Evolutionary conservation across 345 rosid species (phyloP), one percentile per base, ranked within the genome.

Genomic region (Citrus reticulata): DNA sequence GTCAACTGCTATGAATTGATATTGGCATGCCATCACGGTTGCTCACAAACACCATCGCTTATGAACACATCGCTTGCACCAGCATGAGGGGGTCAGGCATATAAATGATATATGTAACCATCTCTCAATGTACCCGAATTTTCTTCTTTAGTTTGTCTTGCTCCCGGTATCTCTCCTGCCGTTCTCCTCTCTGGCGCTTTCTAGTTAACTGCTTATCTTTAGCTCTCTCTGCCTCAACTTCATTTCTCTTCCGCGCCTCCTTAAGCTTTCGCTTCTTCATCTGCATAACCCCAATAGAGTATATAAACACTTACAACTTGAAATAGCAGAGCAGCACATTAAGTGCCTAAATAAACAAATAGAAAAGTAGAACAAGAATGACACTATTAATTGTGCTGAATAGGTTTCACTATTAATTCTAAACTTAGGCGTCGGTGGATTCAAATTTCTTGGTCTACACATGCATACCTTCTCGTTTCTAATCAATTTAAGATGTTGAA

Each of bases 111-210:
- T 9, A 29, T 5, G 59, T 35, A 37, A 73, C 27, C 65, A 16
- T 22, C 73, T 82, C 84, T 13, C 74, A 55, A 19, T 79, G 73
- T 62, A 85, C 82, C 42, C 88, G 77, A 2, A 42, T 77, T 84
- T 83, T 91, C 89, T 95, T 93, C 86, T 83, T 87, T 49, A 70
- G 32, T 77, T 94, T 93, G 67, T 94, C 98, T 80, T 93, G 86
- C 71, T 17, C 84, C 39, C 95, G 78, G 76, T 91, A 93, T 73
- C 93, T 89, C 77, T 90, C 98, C 78, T 91, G 90, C 59, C 92
- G 79, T 84, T 91, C 94, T 80, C 90, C 98, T 81, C 98, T 91
- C 60, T 68, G 87, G 39, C 97, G 95, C 84, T 96, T 96, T 82
- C 83, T 90, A 1, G 78, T 82, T 76, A 86, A 32, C 81, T 82